Evolutionary conservation across 2,329 filamentous ascomycete genomes (phyloP), one percentile per base, ranked within the genome.

Genomic region (Cladorrhinum sp.): DNA sequence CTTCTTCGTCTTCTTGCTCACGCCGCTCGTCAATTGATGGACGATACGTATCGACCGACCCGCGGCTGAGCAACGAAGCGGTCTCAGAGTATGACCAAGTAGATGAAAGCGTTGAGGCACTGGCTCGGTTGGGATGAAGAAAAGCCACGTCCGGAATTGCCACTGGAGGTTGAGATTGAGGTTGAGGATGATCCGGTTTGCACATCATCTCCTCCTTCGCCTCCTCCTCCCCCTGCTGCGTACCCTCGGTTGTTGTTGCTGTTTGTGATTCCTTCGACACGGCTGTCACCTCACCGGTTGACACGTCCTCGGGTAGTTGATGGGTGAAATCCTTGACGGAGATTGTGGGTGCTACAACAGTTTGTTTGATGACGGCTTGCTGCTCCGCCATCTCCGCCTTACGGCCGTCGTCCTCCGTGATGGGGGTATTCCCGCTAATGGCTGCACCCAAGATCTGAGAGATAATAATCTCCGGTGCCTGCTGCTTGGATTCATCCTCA

Each of bases 21-120:
- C 39, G 24, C 2, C 59, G 20, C 48, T 61, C 51, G 24, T 62
- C 61, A 10, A 36, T 24, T 1, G 48, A 62, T 0, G 48, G 56
- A 6, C 57, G 60, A 46, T 60, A 48, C 7, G 57, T 58, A 33
- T 67, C 65, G 48, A 68, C 65, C 8, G 64, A 65, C 39, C 59
- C 59, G 6, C 64, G 62, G 26, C 28, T 46, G 4, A 18, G 21
- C 36, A 51, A 55, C 39, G 63, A 55, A n/a, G 49, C 46, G 7
- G 48, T 20, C 42, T 49, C 55, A 26, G 58, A 59, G 26, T 48
- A 30, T 20, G 42, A 46, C 42, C 42, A 46, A 49, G 54, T 36
- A n/a, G 48, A 57, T 9, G 53, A 42, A 12, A 59, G 42, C 4
- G 55, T 50, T 16, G 57, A 53, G 20, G 20, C 33, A 49, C 33